Conservation (phyloP, 192 early-diverging fungal species). For the Podila minutissima region DNA sequence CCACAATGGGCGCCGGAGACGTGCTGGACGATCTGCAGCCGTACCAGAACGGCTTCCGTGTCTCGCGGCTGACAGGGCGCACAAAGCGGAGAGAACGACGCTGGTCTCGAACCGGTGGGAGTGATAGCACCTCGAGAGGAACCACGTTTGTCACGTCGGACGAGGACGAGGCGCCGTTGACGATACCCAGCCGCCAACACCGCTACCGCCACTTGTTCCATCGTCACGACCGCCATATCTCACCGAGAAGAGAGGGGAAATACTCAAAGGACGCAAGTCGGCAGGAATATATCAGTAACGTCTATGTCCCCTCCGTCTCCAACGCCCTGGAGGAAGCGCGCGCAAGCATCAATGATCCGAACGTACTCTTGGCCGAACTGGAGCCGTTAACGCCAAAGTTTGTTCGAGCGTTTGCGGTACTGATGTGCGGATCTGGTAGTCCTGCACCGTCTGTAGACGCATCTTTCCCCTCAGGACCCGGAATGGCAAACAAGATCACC, state of each 20-base stretch:
- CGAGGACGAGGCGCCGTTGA: background rate
- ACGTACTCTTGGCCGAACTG: constrained; percentile 18
- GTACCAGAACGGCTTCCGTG: background rate
- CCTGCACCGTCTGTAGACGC: background rate
- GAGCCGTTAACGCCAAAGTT: constrained; percentile 24
- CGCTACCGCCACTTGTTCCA: constrained; percentile 16
- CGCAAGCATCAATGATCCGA: constrained; percentile 12
- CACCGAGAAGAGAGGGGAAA: background rate
- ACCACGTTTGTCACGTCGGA: background rate
- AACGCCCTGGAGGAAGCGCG: constrained; percentile 18
- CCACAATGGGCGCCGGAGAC: background rate
- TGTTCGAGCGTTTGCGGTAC: constrained; percentile 7
- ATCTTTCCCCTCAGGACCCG: background rate
- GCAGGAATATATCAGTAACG: background rate
- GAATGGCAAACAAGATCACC: background rate
- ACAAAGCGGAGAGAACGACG: background rate
- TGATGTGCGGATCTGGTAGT: background rate
- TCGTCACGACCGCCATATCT: constrained; percentile 1
- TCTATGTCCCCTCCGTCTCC: constrained; percentile 1
- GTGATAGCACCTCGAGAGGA: background rate
- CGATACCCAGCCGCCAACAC: background rate
- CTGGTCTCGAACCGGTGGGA: background rate
- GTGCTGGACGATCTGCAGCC: background rate
- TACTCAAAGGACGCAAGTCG: background rate
- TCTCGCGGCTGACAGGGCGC: constrained; percentile 21